Evolutionary conservation across 2,329 filamentous ascomycete genomes (phyloP), one percentile per base, ranked within the genome.

Genomic region (Fusarium subglutinans): DNA sequence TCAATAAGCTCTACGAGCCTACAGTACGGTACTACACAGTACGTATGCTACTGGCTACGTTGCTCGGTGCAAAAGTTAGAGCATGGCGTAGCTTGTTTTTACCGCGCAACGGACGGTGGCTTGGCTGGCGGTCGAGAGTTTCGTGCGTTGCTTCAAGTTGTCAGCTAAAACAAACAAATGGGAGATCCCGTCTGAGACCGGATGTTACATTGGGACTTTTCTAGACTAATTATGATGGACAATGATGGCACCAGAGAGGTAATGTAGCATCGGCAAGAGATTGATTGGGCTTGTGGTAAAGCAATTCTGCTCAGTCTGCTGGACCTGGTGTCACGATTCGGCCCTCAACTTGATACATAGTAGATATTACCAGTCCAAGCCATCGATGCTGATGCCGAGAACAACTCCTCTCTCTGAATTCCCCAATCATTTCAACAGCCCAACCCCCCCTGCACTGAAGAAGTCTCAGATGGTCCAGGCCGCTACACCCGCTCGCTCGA

Each of bases 381-480:
- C 64, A 69, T 55, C 43, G 30, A 63, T 60, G 40, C 30, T 37
- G 54, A 60, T 37, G 28, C 50, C 48, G 22, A 56, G 26, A 51
- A 48, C 38, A n/a, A 35, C 35, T 38, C 37, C 51, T 59, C 33
- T n/a, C 11, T 15, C 22, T 35, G 33, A 53, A 62, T 53, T 62
- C 56, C 40, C 62, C 62, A 65, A 65, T 65, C 47, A 62, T 65
- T 40, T 40, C 18, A 58, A 51, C 43, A 37, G 33, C n/a, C 44
- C 50, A 33, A 33, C 40, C 60, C 55, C 33, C 69, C 48, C 38
- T 59, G 55, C 33, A 43, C 56, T 43, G 55, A 59, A 69, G 63
- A 73, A 58, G 66, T 73, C 70, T 63, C 66, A 60, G 48, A 74
- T 71, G 71, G 71, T 62, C 74, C 61, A 41, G 74, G 70, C 69